Evolutionary conservation across 164 flowering plant genomes (phyloP).

Genomic region (Annona cherimola): DNA sequence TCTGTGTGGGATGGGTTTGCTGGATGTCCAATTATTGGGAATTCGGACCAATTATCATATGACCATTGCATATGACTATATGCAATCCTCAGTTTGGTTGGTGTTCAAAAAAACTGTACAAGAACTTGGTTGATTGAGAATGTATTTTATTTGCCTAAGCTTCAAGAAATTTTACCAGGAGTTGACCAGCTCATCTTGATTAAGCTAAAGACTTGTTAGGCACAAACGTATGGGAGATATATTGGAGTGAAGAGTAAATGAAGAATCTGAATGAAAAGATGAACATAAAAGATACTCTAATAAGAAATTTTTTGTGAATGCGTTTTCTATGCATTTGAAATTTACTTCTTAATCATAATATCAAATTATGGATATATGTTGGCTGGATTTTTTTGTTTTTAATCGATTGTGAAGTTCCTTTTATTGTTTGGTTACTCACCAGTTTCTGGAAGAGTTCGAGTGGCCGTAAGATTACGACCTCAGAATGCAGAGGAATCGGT

Average conservation of each 20-base stretch:
- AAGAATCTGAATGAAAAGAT: no score
- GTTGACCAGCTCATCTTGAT: not conserved
- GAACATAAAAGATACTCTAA: not conserved
- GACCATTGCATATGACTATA: not conserved
- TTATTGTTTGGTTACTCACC: slow-evolving; percentile 9
- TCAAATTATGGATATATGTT: not conserved
- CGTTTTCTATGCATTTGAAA: not conserved
- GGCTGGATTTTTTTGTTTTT: not conserved
- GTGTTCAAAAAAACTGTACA: not conserved
- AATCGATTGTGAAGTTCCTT: not conserved
- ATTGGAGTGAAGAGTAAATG: no score
- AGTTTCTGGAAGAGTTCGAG: slow-evolving; percentile 93
- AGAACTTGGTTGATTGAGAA: not conserved
- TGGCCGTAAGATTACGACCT: slow-evolving; percentile 89
- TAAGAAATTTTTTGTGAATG: no score
- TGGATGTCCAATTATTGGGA: not conserved
- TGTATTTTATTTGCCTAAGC: no score
- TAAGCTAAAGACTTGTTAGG: not conserved
- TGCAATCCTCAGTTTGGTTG: not conserved
- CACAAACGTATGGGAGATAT: not conserved
- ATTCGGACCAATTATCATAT: not conserved
- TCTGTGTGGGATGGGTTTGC: not conserved
- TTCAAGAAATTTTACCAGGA: not conserved
- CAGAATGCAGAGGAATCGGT: slow-evolving; percentile 74
- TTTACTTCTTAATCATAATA: not conserved